phyloP scores from a whole-genome alignment of 202 grass and related monocot genomes.

The Musa balbisiana region DNA sequence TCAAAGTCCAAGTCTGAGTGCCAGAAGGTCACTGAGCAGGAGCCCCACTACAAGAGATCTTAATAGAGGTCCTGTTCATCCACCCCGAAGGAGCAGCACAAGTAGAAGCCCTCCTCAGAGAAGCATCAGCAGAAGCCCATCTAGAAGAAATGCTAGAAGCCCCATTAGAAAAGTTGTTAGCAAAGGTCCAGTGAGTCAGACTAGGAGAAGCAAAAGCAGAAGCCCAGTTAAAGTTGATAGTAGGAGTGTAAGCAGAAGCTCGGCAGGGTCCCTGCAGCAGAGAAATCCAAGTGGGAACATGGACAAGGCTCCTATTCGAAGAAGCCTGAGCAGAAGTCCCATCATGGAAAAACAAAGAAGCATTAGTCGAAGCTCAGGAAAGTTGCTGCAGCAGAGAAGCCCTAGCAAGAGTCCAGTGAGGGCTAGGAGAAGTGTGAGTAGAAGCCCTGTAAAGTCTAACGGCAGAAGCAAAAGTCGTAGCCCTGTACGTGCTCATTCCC shows the following conservation, averaged over 20 bases:
- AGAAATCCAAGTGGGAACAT: constrained; percentile 7
- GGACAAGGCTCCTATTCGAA: not conserved
- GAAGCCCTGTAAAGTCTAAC: constrained; percentile 51
- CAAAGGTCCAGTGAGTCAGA: constrained; percentile 7
- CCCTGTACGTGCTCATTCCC: not conserved
- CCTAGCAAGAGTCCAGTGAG: constrained; percentile 52
- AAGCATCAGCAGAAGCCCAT: constrained; percentile 32
- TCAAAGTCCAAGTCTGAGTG: constrained; percentile 29
- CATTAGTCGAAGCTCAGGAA: constrained; percentile 15
- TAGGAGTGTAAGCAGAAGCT: constrained; percentile 21
- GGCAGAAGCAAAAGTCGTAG: constrained; percentile 26
- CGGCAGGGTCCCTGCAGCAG: constrained; percentile 2
- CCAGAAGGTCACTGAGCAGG: constrained; percentile 37
- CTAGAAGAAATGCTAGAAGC: constrained; percentile 37
- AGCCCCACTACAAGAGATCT: constrained; percentile 33
- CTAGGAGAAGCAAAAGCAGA: constrained; percentile 29
- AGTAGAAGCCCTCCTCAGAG: not conserved
- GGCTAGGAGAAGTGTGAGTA: constrained; percentile 51
- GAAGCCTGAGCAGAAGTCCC: constrained; percentile 16
- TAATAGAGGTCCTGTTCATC: constrained; percentile 37
- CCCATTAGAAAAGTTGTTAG: not conserved
- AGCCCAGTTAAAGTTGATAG: constrained; percentile 45
- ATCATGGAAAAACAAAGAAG: constrained; percentile 14
- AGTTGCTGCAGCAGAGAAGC: constrained; percentile 25
- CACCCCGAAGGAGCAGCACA: constrained; percentile 30